These are phyloP conservation scores for Purpureocillium takamizusanense DNA, from an alignment of 2,329 filamentous ascomycete species.

Conservation along the genomic window DNA sequence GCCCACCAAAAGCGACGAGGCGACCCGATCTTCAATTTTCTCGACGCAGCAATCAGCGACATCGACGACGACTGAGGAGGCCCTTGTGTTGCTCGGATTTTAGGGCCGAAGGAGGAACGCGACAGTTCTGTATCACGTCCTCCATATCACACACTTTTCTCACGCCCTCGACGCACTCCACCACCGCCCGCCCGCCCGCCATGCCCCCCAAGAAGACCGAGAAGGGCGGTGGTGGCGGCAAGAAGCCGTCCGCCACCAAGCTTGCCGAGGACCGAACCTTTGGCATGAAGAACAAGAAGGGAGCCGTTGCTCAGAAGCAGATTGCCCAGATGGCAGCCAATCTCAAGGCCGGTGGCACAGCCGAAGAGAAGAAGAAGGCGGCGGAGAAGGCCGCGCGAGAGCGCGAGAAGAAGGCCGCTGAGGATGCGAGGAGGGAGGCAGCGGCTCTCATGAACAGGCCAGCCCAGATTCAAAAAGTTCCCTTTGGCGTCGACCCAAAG, in stretches of 20 bases:
- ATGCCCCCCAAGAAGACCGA: constrained; percentile 67
- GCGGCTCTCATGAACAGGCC: constrained; percentile 82
- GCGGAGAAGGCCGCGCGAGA: constrained; percentile 60
- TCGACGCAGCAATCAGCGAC: constrained; percentile 6
- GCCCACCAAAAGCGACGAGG: constrained; percentile 11
- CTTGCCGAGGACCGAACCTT: constrained; percentile 90
- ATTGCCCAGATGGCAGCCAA: constrained; percentile 77
- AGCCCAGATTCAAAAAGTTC: constrained; percentile 92
- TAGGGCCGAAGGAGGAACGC: not conserved
- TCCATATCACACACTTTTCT: not conserved
- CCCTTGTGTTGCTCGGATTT: no score
- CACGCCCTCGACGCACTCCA: no score
- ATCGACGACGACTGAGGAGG: not conserved
- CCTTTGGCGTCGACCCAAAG: constrained; percentile 96
- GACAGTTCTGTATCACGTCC: not conserved
- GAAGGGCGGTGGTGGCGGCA: constrained; percentile 37
- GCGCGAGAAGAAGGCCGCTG: constrained; percentile 85
- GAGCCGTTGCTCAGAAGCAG: constrained; percentile 77
- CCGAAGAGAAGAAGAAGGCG: constrained; percentile 76
- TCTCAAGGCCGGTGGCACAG: constrained; percentile 63
- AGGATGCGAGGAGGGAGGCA: constrained; percentile 71
- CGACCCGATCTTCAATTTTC: constrained; percentile 4
- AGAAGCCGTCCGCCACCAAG: constrained; percentile 51
- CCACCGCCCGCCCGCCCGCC: constrained; percentile 22
- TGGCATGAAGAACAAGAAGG: constrained; percentile 99